Conservation (phyloP, 768 basidiomycete species). For the Boletus rufocinnamomeus region DNA sequence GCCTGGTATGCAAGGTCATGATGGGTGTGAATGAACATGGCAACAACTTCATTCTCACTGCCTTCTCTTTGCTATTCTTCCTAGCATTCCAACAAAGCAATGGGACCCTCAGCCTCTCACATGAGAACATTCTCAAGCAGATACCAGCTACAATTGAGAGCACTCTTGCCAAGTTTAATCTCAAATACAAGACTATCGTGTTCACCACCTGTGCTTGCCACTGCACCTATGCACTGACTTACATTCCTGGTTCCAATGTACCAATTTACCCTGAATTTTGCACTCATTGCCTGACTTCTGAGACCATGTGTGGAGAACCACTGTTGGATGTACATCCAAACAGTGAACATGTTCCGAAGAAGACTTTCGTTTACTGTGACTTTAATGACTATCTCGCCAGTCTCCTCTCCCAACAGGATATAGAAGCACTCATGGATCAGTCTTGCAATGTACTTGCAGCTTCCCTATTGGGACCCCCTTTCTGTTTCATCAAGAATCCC, state of each 20-base stretch:
- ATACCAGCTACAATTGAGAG: slow-evolving; percentile 1
- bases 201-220: slow-evolving; percentile 6
- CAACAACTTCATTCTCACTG: slow-evolving; percentile 24
- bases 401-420: neutral
- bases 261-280: slow-evolving; percentile 2
- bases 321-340: neutral
- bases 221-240: slow-evolving; percentile 4
- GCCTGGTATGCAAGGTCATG: slow-evolving; percentile 11
- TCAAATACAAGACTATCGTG: neutral
- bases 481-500: neutral
- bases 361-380: slow-evolving; percentile 1
- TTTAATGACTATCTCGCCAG: slow-evolving; percentile 7
- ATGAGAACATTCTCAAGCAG: slow-evolving; percentile 8
- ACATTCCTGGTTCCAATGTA: neutral
- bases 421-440: slow-evolving; percentile 3
- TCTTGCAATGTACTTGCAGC: neutral
- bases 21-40: slow-evolving; percentile 15
- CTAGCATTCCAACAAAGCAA: neutral
- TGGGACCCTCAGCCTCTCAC: neutral
- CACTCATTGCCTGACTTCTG: neutral
- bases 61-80: slow-evolving; percentile 8
- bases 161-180: neutral
- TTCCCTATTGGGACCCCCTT: neutral
- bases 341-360: neutral
- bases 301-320: neutral